Conservation (phyloP, 2,329 filamentous ascomycete genomes). For the Nemania sp. region DNA sequence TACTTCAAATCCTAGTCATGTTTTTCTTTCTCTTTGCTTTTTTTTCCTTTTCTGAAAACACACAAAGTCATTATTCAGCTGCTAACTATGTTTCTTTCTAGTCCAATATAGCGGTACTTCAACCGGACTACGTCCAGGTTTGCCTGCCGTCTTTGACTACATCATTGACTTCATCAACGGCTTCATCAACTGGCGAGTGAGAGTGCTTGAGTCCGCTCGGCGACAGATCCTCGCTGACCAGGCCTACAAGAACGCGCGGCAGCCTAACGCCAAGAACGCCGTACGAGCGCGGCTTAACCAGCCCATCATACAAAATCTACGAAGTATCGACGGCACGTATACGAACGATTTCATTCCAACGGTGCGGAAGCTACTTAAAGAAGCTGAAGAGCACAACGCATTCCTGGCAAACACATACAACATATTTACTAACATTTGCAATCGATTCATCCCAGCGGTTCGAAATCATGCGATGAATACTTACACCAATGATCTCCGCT, state of each 20-base stretch:
- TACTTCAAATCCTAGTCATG: not conserved
- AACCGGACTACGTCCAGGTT: slow-evolving; percentile 18
- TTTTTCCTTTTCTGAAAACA: not conserved
- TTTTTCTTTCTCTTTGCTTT: not conserved
- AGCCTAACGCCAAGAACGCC: not conserved
- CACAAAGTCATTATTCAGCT: not conserved
- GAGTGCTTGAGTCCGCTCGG: slow-evolving; percentile 7
- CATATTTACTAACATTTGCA: not conserved
- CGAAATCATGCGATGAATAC: not conserved
- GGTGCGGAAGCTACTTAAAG: not conserved
- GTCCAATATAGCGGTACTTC: not conserved
- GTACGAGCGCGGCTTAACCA: not conserved
- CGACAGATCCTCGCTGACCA: not conserved
- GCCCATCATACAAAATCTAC: not conserved
- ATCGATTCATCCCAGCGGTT: not conserved
- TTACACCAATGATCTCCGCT: not conserved
- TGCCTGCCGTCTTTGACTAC: slow-evolving; percentile 19
- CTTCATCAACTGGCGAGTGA: slow-evolving; percentile 24
- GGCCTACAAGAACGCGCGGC: not conserved
- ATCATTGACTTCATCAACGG: slow-evolving; percentile 10
- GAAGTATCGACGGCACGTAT: slow-evolving; percentile 7
- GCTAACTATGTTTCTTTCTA: slow-evolving; percentile 1
- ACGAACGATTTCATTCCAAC: not conserved
- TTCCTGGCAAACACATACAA: not conserved
- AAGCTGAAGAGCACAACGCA: not conserved